phyloP scores from a whole-genome alignment of 495 filamentous ascomycete species.

The Apodospora peruviana region DNA sequence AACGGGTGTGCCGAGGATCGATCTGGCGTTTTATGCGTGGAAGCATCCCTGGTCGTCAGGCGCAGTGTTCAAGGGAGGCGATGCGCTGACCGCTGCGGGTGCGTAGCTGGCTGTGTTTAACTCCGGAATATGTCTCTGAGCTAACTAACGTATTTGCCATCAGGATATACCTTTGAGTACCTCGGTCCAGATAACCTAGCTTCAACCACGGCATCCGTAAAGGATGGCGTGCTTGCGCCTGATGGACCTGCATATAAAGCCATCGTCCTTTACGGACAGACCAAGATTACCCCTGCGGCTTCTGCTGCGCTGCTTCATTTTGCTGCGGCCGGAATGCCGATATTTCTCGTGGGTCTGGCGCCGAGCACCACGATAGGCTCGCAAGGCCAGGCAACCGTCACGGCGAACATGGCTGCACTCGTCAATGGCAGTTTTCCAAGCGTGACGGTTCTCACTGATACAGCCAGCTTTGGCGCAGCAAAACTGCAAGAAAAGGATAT shows the following conservation, averaged over 20 bases:
- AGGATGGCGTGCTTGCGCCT: conserved; percentile 30
- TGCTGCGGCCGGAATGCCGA: conserved; percentile 36
- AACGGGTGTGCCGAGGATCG: conserved; percentile 34
- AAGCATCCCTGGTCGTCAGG: conserved; percentile 11
- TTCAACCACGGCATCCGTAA: conserved; percentile 27
- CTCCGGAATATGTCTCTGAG: not conserved
- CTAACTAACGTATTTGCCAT: not conserved
- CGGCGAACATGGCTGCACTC: conserved; percentile 8
- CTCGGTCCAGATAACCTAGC: conserved; percentile 43
- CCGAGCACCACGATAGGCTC: conserved; percentile 21
- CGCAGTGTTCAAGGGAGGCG: conserved; percentile 7
- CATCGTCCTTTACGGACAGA: conserved; percentile 34
- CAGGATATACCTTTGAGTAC: conserved; percentile 47
- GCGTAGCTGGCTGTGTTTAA: not conserved
- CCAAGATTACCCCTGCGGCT: conserved; percentile 32
- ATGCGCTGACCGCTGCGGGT: conserved; percentile 12
- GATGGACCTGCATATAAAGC: conserved; percentile 40
- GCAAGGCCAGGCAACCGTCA: conserved; percentile 4
- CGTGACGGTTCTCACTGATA: conserved; percentile 12
- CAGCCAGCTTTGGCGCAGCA: conserved; percentile 6
- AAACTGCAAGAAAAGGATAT: conserved; percentile 14
- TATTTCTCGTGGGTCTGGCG: conserved; percentile 32
- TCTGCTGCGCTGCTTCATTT: conserved; percentile 31
- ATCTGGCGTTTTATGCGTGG: conserved; percentile 35
- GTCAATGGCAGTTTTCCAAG: conserved; percentile 14